These are phyloP conservation scores for Metschnikowia proteae DNA, from an alignment of 805 yeast species.

Conservation along the genomic window DNA sequence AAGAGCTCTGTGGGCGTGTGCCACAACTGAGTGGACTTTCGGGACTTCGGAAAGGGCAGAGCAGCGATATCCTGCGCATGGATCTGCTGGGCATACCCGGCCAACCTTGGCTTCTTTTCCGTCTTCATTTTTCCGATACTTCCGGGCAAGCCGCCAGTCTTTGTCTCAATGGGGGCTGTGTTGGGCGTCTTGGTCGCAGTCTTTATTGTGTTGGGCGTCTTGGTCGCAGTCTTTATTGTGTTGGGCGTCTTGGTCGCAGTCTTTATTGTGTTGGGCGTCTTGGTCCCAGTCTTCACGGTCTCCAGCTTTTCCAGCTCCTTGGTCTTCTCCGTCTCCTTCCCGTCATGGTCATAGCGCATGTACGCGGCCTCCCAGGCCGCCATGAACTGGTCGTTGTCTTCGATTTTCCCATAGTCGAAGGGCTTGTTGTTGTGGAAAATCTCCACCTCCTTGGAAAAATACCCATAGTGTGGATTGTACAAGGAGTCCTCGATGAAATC, in stretches of 20 bases:
- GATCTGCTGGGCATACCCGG: slow-evolving; percentile 24
- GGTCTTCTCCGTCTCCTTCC: neutral
- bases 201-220: too few relatives aligned
- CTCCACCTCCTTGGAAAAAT: slow-evolving; percentile 73
- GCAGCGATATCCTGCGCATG: slow-evolving; percentile 21
- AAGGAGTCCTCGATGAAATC: slow-evolving; percentile 84
- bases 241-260: too few relatives aligned
- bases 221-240: too few relatives aligned
- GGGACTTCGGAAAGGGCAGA: slow-evolving; percentile 15
- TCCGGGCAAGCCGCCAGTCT: too few relatives aligned
- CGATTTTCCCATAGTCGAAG: slow-evolving; percentile 54
- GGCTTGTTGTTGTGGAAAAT: slow-evolving; percentile 68
- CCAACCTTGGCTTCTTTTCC: slow-evolving; percentile 15
- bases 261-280: too few relatives aligned
- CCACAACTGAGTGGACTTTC: slow-evolving; percentile 65
- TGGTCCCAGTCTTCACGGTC: too few relatives aligned
- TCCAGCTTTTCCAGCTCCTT: neutral
- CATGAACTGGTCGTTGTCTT: slow-evolving; percentile 67
- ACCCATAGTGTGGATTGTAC: slow-evolving; percentile 80
- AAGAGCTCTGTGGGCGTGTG: slow-evolving; percentile 88
- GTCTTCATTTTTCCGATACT: neutral
- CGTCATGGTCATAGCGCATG: slow-evolving; percentile 42
- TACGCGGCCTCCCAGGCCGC: slow-evolving; percentile 64
- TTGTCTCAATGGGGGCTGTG: too few relatives aligned
- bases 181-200: too few relatives aligned